Conservation (phyloP, 768 basidiomycete genomes). For the Sporobolomyces roseus region DNA sequence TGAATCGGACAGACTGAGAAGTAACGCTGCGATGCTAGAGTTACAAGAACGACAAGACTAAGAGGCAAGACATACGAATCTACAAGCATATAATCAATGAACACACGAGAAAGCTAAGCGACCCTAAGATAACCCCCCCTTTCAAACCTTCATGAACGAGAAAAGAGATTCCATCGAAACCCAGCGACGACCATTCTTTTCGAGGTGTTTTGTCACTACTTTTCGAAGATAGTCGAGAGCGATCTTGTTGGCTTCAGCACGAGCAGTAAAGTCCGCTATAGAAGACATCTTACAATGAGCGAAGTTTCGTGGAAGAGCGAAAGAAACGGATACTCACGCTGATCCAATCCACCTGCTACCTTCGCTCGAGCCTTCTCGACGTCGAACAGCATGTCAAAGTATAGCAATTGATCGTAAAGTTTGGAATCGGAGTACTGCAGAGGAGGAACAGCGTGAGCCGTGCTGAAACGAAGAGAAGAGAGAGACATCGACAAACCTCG, state of each 20-base stretch:
- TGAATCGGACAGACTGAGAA: neutral
- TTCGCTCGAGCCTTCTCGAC: slow-evolving; percentile 54
- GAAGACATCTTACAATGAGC: neutral
- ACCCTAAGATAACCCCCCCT: neutral
- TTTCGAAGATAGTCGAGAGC: slow-evolving; percentile 58
- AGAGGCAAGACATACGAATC: neutral
- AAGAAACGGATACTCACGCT: slow-evolving; percentile 13
- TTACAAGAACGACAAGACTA: slow-evolving; percentile 1
- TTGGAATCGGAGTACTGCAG: slow-evolving; percentile 72
- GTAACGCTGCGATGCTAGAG: slow-evolving; percentile 4
- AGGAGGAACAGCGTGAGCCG: neutral
- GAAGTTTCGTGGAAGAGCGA: slow-evolving; percentile 16
- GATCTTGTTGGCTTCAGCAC: slow-evolving; percentile 56
- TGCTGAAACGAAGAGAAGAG: neutral
- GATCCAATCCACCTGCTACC: slow-evolving; percentile 30
- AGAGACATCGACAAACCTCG: slow-evolving; percentile 58
- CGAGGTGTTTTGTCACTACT: slow-evolving; percentile 73
- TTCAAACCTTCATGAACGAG: slow-evolving; percentile 53
- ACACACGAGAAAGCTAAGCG: neutral
- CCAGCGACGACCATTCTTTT: slow-evolving; percentile 83
- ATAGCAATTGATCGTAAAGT: slow-evolving; percentile 86
- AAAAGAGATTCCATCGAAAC: slow-evolving; percentile 77
- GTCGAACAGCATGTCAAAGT: slow-evolving; percentile 75
- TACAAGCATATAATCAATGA: neutral
- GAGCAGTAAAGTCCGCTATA: slow-evolving; percentile 59